These are phyloP conservation scores for Cercospora janseana DNA, from an alignment of 2,329 filamentous ascomycete species.

Conservation along the genomic window DNA sequence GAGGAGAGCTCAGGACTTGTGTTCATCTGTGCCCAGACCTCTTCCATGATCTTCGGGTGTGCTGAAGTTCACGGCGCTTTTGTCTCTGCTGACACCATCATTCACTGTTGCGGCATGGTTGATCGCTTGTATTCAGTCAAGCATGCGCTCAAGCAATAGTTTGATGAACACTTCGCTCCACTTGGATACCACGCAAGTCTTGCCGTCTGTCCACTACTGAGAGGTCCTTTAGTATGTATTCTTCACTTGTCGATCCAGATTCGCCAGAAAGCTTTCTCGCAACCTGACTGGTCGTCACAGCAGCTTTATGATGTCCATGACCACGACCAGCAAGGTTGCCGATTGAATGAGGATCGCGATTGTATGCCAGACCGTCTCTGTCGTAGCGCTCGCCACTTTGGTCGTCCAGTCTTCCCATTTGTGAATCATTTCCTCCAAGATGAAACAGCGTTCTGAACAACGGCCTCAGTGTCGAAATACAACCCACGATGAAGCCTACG, in stretches of 20 bases:
- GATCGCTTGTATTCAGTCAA: no score
- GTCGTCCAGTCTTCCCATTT: slow-evolving; percentile 12
- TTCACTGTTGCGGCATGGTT: no score
- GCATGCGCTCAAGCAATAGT: slow-evolving; percentile 11
- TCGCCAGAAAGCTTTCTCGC: slow-evolving; percentile 20
- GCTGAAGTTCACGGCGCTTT: no score
- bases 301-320: slow-evolving; percentile 18
- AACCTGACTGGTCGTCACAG: slow-evolving; percentile 18
- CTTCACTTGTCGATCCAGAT: slow-evolving; percentile 17
- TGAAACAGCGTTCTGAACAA: slow-evolving; percentile 34
- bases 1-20: no score
- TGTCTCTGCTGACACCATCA: no score
- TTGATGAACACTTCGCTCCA: slow-evolving; percentile 24
- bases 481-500: slow-evolving; percentile 39
- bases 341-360: slow-evolving; percentile 5
- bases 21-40: no score
- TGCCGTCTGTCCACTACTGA: slow-evolving; percentile 7
- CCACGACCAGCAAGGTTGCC: not conserved
- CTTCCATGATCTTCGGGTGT: no score
- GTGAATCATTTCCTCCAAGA: slow-evolving; percentile 21
- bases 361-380: slow-evolving; percentile 8
- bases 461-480: slow-evolving; percentile 38
- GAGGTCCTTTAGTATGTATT: slow-evolving; percentile 26
- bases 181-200: slow-evolving; percentile 23
- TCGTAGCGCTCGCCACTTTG: slow-evolving; percentile 1